Evolutionary conservation across 2,329 filamentous ascomycete species (phyloP).

Genomic region (Pyrenochaeta sp.): DNA sequence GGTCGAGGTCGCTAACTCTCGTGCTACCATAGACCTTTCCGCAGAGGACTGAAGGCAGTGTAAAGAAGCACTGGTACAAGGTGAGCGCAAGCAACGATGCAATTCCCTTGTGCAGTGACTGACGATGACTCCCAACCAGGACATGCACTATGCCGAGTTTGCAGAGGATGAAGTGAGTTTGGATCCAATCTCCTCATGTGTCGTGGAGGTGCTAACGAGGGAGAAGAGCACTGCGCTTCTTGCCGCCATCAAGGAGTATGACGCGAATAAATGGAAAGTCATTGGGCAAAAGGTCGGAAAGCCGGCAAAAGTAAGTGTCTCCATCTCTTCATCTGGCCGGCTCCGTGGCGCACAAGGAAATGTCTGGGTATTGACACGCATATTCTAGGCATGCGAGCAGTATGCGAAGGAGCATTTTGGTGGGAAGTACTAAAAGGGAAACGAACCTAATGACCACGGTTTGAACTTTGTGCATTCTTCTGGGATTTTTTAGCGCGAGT

Average conservation of each 20-base stretch:
- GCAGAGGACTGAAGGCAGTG: conserved; percentile 90
- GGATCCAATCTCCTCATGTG: too few relatives aligned
- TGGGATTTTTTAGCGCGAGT: conserved; percentile 42
- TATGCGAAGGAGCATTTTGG: conserved; percentile 96
- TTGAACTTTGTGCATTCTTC: conserved; percentile 46
- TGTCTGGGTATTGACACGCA: conserved; percentile 23
- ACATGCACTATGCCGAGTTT: conserved; percentile 99
- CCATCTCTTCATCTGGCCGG: conserved; percentile 6
- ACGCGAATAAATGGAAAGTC: conserved; percentile 97
- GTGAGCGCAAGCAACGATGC: conserved; percentile 55
- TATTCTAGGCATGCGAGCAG: conserved; percentile 83
- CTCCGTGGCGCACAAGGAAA: conserved; percentile 3
- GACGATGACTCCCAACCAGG: conserved; percentile 62
- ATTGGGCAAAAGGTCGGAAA: conserved; percentile 98
- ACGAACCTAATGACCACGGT: conserved; percentile 53
- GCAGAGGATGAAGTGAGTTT: conserved; percentile 86
- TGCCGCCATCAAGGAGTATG: conserved; percentile 97
- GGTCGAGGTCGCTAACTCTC: conserved; percentile 23
- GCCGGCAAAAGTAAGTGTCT: conserved; percentile 79
- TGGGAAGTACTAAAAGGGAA: conserved; percentile 55
- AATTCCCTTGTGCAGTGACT: conserved; percentile 28
- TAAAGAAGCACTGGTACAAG: conserved; percentile 99
- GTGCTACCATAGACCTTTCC: conserved; percentile 76
- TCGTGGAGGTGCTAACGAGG: conserved; percentile 34
- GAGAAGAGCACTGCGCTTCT: conserved; percentile 77